Evolutionary conservation across 2,329 filamentous ascomycete genomes (phyloP).

Genomic region (Cadophora gregata): DNA sequence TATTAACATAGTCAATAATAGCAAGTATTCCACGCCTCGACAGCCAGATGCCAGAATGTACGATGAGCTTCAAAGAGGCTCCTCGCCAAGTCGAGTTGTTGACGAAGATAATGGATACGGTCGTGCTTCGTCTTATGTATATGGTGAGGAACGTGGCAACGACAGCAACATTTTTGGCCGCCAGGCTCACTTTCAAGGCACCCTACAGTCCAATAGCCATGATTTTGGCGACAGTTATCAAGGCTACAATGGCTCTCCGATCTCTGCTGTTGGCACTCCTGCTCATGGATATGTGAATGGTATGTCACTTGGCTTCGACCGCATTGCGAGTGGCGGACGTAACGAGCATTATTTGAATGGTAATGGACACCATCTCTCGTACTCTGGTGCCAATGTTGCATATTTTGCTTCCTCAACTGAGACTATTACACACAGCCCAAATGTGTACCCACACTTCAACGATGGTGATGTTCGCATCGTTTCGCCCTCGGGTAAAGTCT

Average conservation of each 20-base stretch:
- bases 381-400: background rate
- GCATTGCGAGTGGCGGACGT: background rate
- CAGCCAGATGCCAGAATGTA: background rate
- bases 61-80: background rate
- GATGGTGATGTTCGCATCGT: conserved; percentile 40
- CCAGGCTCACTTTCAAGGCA: background rate
- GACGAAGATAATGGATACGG: background rate
- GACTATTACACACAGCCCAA: background rate
- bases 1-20: background rate
- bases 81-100: background rate
- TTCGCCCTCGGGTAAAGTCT: conserved; percentile 35
- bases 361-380: background rate
- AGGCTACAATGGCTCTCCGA: background rate
- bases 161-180: background rate
- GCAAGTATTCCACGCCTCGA: background rate
- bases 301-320: too few relatives aligned
- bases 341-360: background rate
- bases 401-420: background rate
- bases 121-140: background rate
- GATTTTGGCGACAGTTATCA: background rate
- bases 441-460: conserved; percentile 25
- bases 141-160: background rate
- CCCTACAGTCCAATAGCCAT: background rate
- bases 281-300: background rate
- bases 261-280: background rate